Base-by-base conservation (phyloP, 1,284 basidiomycete species). In the Marasmius sp. region DNA sequence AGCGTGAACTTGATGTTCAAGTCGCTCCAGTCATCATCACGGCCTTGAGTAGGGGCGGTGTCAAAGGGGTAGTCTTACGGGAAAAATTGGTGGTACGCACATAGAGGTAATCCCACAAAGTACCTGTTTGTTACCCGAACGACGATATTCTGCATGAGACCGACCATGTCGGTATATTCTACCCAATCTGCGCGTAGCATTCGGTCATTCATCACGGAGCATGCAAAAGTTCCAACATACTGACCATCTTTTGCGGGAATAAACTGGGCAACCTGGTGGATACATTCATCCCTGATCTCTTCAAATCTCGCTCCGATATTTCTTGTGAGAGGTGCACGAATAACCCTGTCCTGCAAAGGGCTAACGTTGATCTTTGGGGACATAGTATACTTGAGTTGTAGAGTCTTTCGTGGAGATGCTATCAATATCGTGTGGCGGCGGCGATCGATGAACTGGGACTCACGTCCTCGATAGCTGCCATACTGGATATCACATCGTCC, bases 61-160 rank as follows among this genome's bases (percentile, higher is more conserved):
- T 47, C 33, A 55, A 41, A 38, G n/a, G n/a, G 12, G 33, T 2
- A 52, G 1, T 33, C 39, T 34, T 18, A 49, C n/a, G 11, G 8
- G 2, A n/a, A 33, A n/a, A 9, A 34, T 5, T 16, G 18, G 11
- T 18, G 6, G 18, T 10, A 39, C 49, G 33, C 48, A 62, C 64
- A 65, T 10, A 64, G 47, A 22, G 64, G 64, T 6, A 61, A 18
- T 10, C 64, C 64, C 16, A 65, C 64, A 37, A 63, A 65, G 16
- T 59, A 45, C 16, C 64, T 56, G 36, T 64, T 65, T 10, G 45
- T 18, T 8, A n/a, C 45, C n/a, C 45, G 45, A 18, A 47, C 45
- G 45, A 47, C 45, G 16, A 47, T 47, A 8, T 47, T 47, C 6
- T 16, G 45, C 16, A 47, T 11, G 6, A 47, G 45, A 18, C 20